Evolutionary conservation across 2,329 filamentous ascomycete species (phyloP), one percentile per base, ranked within the genome.

Genomic region (Pestalotiopsis sp.): DNA sequence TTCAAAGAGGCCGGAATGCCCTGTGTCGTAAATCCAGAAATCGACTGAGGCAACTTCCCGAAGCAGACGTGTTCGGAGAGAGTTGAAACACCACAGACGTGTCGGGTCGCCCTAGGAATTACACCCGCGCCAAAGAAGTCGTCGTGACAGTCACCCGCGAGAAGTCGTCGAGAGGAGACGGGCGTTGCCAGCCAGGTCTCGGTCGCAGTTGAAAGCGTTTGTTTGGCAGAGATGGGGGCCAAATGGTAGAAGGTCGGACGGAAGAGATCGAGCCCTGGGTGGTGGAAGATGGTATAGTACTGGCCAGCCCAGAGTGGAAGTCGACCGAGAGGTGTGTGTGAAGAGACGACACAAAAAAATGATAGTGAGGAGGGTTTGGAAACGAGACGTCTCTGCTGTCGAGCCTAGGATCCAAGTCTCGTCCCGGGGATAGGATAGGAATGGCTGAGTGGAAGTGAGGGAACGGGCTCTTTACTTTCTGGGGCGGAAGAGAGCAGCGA

Each of bases 401-500:
- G 20, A 62, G 59, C 59, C 59, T 38, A 62, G 59, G 59, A 27
- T 59, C 25, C 56, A 36, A 36, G 31, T 52, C 45, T 52, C n/a
- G 45, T 52, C 20, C 45, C 45, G 45, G 45, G 45, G 45, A 63
- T 13, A 63, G 45, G 45, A 63, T 13, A 63, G 17, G 25, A 41
- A 63, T 23, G 60, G 20, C 41, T 25, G 27, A 25, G n/a, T 41
- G 36, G 41, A 66, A 17, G 63, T 49, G 63, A 20, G 45, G 25
- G 14, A 66, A 60, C 25, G 57, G 31, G 27, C 25, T n/a, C 63
- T 62, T 36, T 62, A 52, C 45, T 52, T n/a, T 52, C 45, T 52
- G 36, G 63, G 31, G 52, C 36, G 63, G 17, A 39, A 66, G 39
- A 57, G 25, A 56, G 63, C 63, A 49, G 45, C 17, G 45, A 20